These are phyloP conservation scores for Sarocladium oryzae DNA, from an alignment of 2,329 filamentous ascomycete species.

Conservation along the genomic window DNA sequence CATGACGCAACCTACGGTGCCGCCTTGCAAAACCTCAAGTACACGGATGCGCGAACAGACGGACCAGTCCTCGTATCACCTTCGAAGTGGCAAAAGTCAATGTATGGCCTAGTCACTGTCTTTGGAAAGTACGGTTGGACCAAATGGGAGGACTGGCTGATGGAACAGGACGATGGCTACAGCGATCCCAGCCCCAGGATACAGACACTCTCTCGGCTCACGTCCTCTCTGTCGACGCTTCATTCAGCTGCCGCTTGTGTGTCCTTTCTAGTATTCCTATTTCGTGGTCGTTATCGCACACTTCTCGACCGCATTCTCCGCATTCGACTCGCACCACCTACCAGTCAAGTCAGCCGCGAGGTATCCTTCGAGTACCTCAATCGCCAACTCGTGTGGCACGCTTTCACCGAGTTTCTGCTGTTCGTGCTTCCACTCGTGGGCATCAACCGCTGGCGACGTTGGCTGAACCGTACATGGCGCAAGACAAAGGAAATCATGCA, in stretches of 20 bases:
- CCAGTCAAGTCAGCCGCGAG: slow-evolving; percentile 78
- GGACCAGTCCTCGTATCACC: slow-evolving; percentile 61
- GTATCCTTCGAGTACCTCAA: slow-evolving; percentile 98
- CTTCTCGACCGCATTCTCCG: slow-evolving; percentile 78
- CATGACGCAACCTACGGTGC: slow-evolving; percentile 94
- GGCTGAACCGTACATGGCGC: slow-evolving; percentile 81
- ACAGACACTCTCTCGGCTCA: slow-evolving; percentile 59
- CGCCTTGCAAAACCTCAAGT: slow-evolving; percentile 82
- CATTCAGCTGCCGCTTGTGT: slow-evolving; percentile 77
- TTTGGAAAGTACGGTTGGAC: slow-evolving; percentile 85
- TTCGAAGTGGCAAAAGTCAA: slow-evolving; percentile 71
- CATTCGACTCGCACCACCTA: slow-evolving; percentile 78
- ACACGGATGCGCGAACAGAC: slow-evolving; percentile 70
- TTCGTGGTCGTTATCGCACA: slow-evolving; percentile 87
- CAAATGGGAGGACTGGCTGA: slow-evolving; percentile 83
- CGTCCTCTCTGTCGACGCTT: slow-evolving; percentile 60
- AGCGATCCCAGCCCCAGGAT: slow-evolving; percentile 49
- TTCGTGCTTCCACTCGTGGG: slow-evolving; percentile 96
- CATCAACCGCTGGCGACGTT: slow-evolving; percentile 85
- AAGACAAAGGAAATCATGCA: slow-evolving; percentile 63
- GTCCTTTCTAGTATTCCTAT: slow-evolving; percentile 85
- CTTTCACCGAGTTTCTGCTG: slow-evolving; percentile 98
- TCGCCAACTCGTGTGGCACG: slow-evolving; percentile 96
- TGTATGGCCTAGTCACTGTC: slow-evolving; percentile 81
- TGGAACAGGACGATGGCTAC: slow-evolving; percentile 70